Evolutionary conservation across 2,329 filamentous ascomycete genomes (phyloP), one percentile per base, ranked within the genome.

Genomic region (Fusarium sp.): DNA sequence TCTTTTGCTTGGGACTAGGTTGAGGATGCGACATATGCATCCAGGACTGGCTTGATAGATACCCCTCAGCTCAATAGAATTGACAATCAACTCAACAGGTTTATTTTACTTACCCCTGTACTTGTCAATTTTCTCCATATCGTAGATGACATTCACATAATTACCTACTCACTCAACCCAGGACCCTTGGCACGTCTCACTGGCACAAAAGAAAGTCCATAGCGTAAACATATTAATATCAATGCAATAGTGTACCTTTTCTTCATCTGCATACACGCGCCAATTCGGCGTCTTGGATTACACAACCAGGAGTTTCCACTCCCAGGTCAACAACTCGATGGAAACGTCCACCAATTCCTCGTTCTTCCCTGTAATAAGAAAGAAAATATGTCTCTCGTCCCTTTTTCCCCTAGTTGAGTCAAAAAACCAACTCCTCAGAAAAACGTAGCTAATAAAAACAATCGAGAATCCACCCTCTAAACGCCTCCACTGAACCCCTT

Each of bases 51-150:
- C 41, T 54, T 69, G 54, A 71, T 75, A 78, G 74, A 78, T 77
- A 78, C 76, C 76, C 72, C 72, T 72, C 76, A 74, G 54, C 76
- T 78, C 74, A 72, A 61, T 70, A 76, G 50, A 70, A 75, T 68
- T 55, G 32, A 69, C n/a, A 50, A 73, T 67, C 52, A 74, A 63
- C 50, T 62, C 51, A 55, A 36, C 11, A 41, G 26, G 17, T 44
- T 45, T 12, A 14, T n/a, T 4, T 60, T 54, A 8, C 39, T 59
- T 54, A 8, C 30, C 22, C 26, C 14, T 24, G 18, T 47, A 8
- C 6, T 24, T 8, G 13, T 20, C 28, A 12, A 26, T 8, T 34
- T 34, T 24, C 14, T 18, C 41, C n/a, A 42, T 14, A 15, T 20
- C 30, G 42, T 41, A 3, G 15, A 17, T 42, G 26, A 6, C 34